Evolutionary conservation across 225 moss, liverwort and hornwort genomes (phyloP), one percentile per base, ranked within the genome.

Genomic region (Sphagnum tenellum): DNA sequence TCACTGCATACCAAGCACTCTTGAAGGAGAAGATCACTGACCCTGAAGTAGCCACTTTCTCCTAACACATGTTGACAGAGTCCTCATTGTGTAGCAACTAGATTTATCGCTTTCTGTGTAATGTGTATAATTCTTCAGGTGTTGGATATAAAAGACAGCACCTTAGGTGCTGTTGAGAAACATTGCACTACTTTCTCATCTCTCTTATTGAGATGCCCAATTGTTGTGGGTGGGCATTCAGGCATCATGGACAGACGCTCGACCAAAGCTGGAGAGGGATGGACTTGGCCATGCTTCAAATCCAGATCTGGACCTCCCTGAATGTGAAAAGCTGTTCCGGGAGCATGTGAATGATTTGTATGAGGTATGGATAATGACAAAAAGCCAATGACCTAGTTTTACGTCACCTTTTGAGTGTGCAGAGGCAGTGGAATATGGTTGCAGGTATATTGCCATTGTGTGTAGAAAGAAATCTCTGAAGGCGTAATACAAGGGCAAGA

Each of bases 241-340:
- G 94, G 83, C 78, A 46, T 85, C 94, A 14, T 89, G 90, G 94
- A 87, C 82, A 57, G 88, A 90, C 76, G 82, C 81, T 59, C 81
- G 90, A 56, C 76, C 81, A 71, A 94, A 94, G 69, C 62, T 94
- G 67, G 90, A 88, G 69, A 94, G 85, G 75, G 94, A 94, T 74
- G 69, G 86, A 2, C 80, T 88, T 66, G 81, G 77, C 52, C 88
- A 90, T 69, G 90, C 94, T 63, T 79, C 85, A n/a, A 89, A 90
- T 72, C 82, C 86, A 47, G 94, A 94, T 63, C 61, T 90, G 11
- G 94, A 90, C 67, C 69, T 75, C 56, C 64, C 86, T 12, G 88
- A 94, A 63, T 82, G 80, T 60, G 90, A 94, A 64, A 76, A 81
- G 9, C 66, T 81, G 59, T 94, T 94, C 49, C 84, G 90, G 46